These are phyloP conservation scores for Alternaria sp. DNA, from an alignment of 2,329 filamentous ascomycete genomes.

Conservation along the genomic window DNA sequence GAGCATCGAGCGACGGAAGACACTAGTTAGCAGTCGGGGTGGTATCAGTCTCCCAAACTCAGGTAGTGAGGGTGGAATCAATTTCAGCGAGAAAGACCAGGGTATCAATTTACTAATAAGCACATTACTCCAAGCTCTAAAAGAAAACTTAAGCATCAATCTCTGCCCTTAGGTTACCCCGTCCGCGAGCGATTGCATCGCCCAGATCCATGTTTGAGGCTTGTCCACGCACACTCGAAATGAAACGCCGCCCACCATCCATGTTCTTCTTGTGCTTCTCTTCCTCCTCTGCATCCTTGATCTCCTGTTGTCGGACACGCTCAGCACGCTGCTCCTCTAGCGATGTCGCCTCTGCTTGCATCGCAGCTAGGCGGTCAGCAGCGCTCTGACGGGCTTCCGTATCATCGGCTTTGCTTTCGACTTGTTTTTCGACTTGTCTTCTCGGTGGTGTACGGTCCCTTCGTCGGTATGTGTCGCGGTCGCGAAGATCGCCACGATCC, in stretches of 20 bases:
- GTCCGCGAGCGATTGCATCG: constrained; percentile 37
- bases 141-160: constrained; percentile 15
- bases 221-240: constrained; percentile 29
- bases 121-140: too few relatives aligned
- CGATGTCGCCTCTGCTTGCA: constrained; percentile 43
- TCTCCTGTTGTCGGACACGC: constrained; percentile 39
- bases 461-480: constrained; percentile 25
- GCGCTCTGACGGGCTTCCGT: constrained; percentile 20
- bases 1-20: neutral
- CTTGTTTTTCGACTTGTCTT: neutral
- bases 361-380: constrained; percentile 41
- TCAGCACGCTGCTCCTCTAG: constrained; percentile 42
- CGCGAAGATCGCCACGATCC: constrained; percentile 17
- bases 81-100: neutral
- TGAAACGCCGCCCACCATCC: constrained; percentile 34
- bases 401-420: constrained; percentile 3
- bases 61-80: neutral
- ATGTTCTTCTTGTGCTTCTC: constrained; percentile 29
- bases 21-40: neutral
- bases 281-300: constrained; percentile 43
- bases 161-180: constrained; percentile 24
- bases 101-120: constrained; percentile 18
- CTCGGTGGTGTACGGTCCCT: constrained; percentile 29
- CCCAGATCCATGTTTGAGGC: constrained; percentile 35
- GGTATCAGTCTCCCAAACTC: neutral